These are phyloP conservation scores for Silybum marianum DNA, from an alignment of 129 eudicot species.

Conservation along the genomic window DNA sequence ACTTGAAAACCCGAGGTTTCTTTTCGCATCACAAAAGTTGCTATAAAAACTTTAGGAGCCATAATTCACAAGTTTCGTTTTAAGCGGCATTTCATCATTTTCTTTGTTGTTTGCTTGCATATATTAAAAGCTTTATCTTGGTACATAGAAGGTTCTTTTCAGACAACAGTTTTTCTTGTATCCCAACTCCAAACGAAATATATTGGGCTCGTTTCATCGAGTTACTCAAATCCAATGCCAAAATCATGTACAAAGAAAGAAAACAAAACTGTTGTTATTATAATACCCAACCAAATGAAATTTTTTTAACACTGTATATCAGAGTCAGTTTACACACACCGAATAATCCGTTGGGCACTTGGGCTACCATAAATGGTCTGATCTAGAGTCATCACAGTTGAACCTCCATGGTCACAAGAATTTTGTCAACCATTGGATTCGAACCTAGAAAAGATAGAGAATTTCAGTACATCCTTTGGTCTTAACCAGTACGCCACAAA, in stretches of 20 bases:
- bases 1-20: not conserved
- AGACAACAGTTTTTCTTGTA: not conserved
- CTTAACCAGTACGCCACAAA: too few relatives aligned
- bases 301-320: too few relatives aligned
- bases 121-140: not conserved
- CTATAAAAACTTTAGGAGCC: not conserved
- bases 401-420: too few relatives aligned
- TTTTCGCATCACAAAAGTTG: too few relatives aligned
- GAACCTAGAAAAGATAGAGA: too few relatives aligned
- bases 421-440: too few relatives aligned
- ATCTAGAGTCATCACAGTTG: too few relatives aligned
- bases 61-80: not conserved
- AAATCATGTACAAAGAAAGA: not conserved
- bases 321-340: too few relatives aligned
- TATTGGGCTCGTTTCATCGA: not conserved
- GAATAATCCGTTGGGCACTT: too few relatives aligned
- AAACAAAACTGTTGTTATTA: not conserved
- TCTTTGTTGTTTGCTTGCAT: not conserved
- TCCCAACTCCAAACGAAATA: not conserved
- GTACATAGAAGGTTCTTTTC: not conserved
- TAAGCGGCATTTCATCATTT: not conserved
- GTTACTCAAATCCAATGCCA: not conserved
- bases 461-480: too few relatives aligned
- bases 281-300: not conserved
- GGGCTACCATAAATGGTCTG: too few relatives aligned